phyloP scores from a whole-genome alignment of 306 rosid species.

The Cicer yamashitae region DNA sequence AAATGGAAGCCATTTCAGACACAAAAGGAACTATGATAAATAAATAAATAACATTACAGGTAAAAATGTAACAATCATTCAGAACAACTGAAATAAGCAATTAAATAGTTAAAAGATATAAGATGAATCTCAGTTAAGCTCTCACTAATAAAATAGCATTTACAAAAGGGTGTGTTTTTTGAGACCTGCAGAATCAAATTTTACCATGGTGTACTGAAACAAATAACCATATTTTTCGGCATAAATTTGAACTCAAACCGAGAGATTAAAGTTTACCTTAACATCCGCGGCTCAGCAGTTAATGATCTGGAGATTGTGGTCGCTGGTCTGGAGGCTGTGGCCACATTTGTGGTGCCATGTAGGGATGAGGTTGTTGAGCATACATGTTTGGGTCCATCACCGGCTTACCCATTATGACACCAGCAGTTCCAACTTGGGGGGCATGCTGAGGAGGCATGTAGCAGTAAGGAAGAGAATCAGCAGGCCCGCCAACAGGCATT shows the following conservation, averaged over 20 bases:
- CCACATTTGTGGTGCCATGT: conserved; percentile 62
- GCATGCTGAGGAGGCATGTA: conserved; percentile 63
- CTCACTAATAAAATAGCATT: neutral
- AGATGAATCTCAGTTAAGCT: conserved; percentile 4
- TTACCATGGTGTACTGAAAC: conserved; percentile 2
- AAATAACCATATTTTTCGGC: conserved; percentile 27
- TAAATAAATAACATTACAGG: neutral
- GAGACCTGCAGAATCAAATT: conserved; percentile 1
- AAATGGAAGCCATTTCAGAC: conserved; percentile 38
- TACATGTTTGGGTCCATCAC: conserved; percentile 63
- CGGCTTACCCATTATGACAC: conserved; percentile 65
- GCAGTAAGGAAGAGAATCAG: conserved; percentile 56
- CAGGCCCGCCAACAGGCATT: conserved; percentile 63
- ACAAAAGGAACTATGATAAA: conserved; percentile 16
- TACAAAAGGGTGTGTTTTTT: neutral
- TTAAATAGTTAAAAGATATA: neutral
- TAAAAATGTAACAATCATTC: neutral
- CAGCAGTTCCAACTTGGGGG: conserved; percentile 54
- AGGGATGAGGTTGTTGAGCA: conserved; percentile 62
- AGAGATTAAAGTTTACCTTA: conserved; percentile 44
- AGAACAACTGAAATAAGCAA: neutral
- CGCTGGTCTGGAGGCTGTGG: conserved; percentile 60
- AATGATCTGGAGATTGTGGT: conserved; percentile 55
- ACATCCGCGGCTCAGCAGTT: conserved; percentile 28
- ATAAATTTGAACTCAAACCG: conserved; percentile 18